Base-by-base conservation (phyloP, 2,329 filamentous ascomycete species). In the Septoria linicola region DNA sequence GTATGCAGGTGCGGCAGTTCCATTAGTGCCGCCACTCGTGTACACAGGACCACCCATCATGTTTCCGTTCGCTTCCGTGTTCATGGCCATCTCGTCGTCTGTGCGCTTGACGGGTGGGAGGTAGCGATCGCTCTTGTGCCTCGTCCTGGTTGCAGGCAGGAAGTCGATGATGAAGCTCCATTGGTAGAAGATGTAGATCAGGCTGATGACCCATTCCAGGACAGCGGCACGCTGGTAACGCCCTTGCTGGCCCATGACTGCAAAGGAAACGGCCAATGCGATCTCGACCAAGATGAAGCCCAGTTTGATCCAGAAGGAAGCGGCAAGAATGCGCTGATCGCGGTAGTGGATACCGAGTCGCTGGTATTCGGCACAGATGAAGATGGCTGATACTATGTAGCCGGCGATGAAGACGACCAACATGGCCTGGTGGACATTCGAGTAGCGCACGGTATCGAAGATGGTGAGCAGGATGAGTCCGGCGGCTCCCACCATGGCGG, bases 341-440 rank as follows among this genome's bases (percentile, higher is more conserved):
- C 85, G 85, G 74, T 91, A 88, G 67, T 86, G 85, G 46, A 86
- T 83, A 20, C 90, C 89, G 1, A 97, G 79, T 2, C 88, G 84
- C 64, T 93, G 86, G 69, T 95, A 96, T 69, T 96, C 90, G 74
- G 82, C 84, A 75, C 91, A 96, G 59, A 92, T 87, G 70, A 91
- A 92, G 60, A 96, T 79, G 49, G 92, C 91, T 3, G 85, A 89
- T 48, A 96, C 67, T 47, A 96, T 75, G 69, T 95, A 97, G 27
- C 89, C 93, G 11, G 71, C 83, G 43, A 96, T 89, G 70, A 99
- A 99, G 44, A 96, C 71, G 1, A 81, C 71, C 30, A 99, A 73
- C 71, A 95, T 95, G 2, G 82, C 75, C 63, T 89, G 77, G 68
- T 99, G 93, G 51, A 87, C 67, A 1, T 61, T 70, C 1, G 77